Percentiles rank a stretch among this genome's conserved stretches.
phyloP scores from a whole-genome alignment of 805 yeast species.

The Wickerhamiella occidentalis region DNA sequence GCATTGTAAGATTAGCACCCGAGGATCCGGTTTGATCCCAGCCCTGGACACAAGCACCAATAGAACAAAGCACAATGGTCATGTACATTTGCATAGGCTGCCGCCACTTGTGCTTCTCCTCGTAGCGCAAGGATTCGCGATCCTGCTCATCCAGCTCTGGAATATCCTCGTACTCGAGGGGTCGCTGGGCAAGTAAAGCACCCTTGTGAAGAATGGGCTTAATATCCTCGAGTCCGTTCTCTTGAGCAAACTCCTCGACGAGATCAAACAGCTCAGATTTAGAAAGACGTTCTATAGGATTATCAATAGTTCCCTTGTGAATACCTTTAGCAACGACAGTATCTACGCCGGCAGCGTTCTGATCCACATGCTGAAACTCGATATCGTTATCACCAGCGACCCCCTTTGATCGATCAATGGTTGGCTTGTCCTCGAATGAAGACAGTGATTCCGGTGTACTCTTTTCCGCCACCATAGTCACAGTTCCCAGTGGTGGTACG shows the following conservation, averaged over 20 bases:
- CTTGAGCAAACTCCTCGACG: slow-evolving; percentile 20
- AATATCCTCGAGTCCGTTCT: slow-evolving; percentile 21
- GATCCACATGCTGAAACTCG: slow-evolving; percentile 9
- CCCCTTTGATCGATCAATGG: background rate
- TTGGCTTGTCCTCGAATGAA: background rate
- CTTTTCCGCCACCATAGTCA: background rate
- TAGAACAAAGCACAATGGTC: slow-evolving; percentile 47
- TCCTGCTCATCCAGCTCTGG: slow-evolving; percentile 27
- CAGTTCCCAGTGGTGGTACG: background rate
- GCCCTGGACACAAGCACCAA: slow-evolving; percentile 61
- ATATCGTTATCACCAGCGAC: background rate
- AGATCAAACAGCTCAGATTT: slow-evolving; percentile 19
- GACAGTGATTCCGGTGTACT: background rate
- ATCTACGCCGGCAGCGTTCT: background rate
- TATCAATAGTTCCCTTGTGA: slow-evolving; percentile 13
- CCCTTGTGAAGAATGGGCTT: slow-evolving; percentile 29
- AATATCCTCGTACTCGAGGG: slow-evolving; percentile 25
- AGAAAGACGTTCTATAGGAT: slow-evolving; percentile 22
- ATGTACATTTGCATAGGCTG: slow-evolving; percentile 34
- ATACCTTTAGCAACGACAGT: slow-evolving; percentile 9
- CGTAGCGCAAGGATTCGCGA: slow-evolving; percentile 29
- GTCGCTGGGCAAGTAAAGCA: slow-evolving; percentile 43
- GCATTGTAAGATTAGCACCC: slow-evolving; percentile 50
- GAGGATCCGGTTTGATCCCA: slow-evolving; percentile 63
- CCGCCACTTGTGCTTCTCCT: slow-evolving; percentile 36